Evolutionary conservation across 2,329 filamentous ascomycete genomes (phyloP).

Genomic region (Aspergillus jensenii): DNA sequence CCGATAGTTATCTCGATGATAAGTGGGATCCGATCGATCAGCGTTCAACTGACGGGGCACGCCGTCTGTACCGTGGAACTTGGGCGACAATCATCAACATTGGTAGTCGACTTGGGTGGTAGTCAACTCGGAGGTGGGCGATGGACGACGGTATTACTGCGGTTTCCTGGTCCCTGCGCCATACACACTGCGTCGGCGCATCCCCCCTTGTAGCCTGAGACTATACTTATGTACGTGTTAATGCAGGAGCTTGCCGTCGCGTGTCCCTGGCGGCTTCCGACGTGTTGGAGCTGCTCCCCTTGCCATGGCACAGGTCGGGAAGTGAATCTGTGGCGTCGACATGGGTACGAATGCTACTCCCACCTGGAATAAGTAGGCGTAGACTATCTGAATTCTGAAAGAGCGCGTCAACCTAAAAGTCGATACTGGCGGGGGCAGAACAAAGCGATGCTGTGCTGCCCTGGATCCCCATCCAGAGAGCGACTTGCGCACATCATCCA

Average conservation of each 20-base stretch:
- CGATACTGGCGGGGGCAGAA: background rate
- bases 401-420: background rate
- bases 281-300: background rate
- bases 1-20: background rate
- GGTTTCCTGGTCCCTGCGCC: background rate
- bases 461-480: background rate
- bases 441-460: background rate
- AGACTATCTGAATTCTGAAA: background rate
- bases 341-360: background rate
- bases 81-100: background rate
- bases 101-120: background rate
- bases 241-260: conserved; percentile 6
- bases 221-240: background rate
- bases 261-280: background rate
- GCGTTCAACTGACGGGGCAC: conserved; percentile 7
- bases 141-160: background rate
- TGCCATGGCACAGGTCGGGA: background rate
- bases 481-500: conserved; percentile 2
- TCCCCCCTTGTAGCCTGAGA: background rate
- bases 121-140: background rate
- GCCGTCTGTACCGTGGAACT: conserved; percentile 2
- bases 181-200: background rate
- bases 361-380: background rate
- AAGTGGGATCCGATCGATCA: conserved; percentile 13
- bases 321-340: background rate